Conservation (phyloP, 352 stramenopile genomes). For the Globisporangium paroecandrum region DNA sequence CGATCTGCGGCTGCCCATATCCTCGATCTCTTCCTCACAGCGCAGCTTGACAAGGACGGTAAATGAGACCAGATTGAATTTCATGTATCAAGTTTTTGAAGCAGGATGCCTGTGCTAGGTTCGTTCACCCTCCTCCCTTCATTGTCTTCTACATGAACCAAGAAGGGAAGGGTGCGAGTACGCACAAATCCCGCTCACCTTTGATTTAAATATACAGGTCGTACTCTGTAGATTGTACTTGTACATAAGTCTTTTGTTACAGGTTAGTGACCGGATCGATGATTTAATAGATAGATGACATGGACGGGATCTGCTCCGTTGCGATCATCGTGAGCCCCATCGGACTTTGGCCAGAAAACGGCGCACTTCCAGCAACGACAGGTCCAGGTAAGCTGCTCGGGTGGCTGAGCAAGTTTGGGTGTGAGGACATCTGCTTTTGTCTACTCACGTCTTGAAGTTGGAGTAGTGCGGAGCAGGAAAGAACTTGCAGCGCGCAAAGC, state of each 20-base stretch:
- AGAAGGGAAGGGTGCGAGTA: not conserved
- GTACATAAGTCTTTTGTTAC: constrained; percentile 14
- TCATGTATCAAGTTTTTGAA: not conserved
- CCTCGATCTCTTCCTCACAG: constrained; percentile 59
- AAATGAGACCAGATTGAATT: constrained; percentile 11
- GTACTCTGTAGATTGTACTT: constrained; percentile 9
- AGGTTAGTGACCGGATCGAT: constrained; percentile 1
- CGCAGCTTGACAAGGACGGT: constrained; percentile 29
- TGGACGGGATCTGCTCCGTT: constrained; percentile 46
- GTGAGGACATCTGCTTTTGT: constrained; percentile 23
- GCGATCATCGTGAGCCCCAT: constrained; percentile 50
- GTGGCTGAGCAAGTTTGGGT: constrained; percentile 19
- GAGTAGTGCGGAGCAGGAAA: constrained; percentile 69
- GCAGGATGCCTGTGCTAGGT: not conserved
- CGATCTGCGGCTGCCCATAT: constrained; percentile 56
- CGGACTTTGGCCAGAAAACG: constrained; percentile 19
- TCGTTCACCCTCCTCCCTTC: not conserved
- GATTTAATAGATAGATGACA: constrained; percentile 59
- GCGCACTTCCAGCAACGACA: not conserved
- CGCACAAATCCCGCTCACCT: not conserved
- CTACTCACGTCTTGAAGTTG: constrained; percentile 43
- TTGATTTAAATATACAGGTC: not conserved
- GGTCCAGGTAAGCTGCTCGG: constrained; percentile 14
- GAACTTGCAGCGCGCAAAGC: constrained; percentile 75
- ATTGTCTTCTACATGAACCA: not conserved